phyloP scores from a whole-genome alignment of 2,329 filamentous ascomycete genomes.

The Whalleya microplaca region DNA sequence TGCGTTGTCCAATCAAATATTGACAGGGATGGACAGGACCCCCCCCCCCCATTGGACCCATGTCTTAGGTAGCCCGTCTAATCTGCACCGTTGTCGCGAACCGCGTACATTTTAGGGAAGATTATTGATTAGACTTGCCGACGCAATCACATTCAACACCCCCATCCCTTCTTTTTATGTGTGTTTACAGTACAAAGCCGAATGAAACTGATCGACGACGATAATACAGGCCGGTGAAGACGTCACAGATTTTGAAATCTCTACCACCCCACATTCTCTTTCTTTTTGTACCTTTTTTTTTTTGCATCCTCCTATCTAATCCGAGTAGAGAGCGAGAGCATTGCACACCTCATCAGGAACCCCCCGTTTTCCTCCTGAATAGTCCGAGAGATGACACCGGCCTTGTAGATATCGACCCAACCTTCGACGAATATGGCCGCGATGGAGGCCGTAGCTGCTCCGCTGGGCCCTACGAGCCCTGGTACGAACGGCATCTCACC shows the following conservation, averaged over 20 bases:
- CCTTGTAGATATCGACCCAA: constrained; percentile 20
- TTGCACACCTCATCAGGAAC: constrained; percentile 14
- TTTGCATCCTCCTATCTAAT: too few species aligned
- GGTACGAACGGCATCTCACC: constrained; percentile 51
- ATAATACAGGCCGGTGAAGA: constrained; percentile 11
- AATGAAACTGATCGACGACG: constrained; percentile 14
- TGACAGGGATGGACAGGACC: background rate
- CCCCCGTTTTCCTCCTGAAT: constrained; percentile 22
- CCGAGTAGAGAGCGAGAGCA: too few species aligned
- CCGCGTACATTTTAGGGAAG: constrained; percentile 29
- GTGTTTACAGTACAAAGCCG: constrained; percentile 6
- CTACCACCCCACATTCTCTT: constrained; percentile 27
- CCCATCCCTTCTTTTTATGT: constrained; percentile 14
- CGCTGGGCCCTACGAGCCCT: constrained; percentile 45
- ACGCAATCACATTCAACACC: constrained; percentile 5
- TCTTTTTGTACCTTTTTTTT: constrained; percentile 19
- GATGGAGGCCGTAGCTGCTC: constrained; percentile 58
- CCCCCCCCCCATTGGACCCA: too few species aligned
- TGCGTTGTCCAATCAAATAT: background rate
- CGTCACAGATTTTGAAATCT: constrained; percentile 7
- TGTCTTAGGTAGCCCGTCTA: too few species aligned
- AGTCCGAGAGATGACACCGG: constrained; percentile 29
- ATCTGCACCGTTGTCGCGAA: constrained; percentile 26
- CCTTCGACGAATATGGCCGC: constrained; percentile 30
- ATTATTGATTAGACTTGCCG: constrained; percentile 4